A percentile compares a stretch with the other conserved stretches of the same genome.
These are phyloP conservation scores for Naganishia albida DNA, from an alignment of 1,284 basidiomycete genomes.

Conservation along the genomic window DNA sequence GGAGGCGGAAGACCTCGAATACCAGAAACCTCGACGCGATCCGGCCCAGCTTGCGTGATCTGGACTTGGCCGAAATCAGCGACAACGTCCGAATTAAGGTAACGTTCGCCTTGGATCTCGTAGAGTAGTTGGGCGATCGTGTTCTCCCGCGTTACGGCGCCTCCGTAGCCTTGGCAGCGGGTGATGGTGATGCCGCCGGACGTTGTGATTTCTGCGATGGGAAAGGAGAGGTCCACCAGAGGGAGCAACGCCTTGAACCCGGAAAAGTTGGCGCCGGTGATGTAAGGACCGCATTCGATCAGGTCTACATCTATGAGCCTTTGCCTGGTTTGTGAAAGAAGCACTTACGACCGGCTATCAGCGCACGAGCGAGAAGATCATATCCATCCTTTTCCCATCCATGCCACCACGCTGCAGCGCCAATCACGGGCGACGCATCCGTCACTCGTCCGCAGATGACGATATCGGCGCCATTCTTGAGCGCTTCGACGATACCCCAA, in stretches of 20 bases:
- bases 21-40: slow-evolving; percentile 38
- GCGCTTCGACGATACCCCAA: slow-evolving; percentile 35
- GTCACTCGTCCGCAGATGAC: slow-evolving; percentile 41
- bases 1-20: slow-evolving; percentile 39
- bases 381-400: slow-evolving; percentile 36
- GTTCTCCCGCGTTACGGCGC: slow-evolving; percentile 26
- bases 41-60: slow-evolving; percentile 32
- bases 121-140: slow-evolving; percentile 24
- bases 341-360: slow-evolving; percentile 37
- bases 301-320: background rate
- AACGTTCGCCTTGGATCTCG: slow-evolving; percentile 37
- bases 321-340: background rate
- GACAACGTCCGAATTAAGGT: slow-evolving; percentile 42
- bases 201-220: slow-evolving; percentile 40
- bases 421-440: slow-evolving; percentile 39
- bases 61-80: slow-evolving; percentile 37
- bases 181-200: slow-evolving; percentile 39
- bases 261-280: slow-evolving; percentile 40
- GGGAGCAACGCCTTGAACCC: slow-evolving; percentile 38
- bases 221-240: slow-evolving; percentile 39
- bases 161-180: slow-evolving; percentile 31
- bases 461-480: slow-evolving; percentile 39
- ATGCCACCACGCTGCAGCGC: slow-evolving; percentile 39
- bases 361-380: slow-evolving; percentile 36
- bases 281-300: slow-evolving; percentile 38